A percentile compares a stretch with the other conserved stretches of the same genome.
Conservation (phyloP, 108 stramenopile species). For the Fistulifera pelliculosa region DNA sequence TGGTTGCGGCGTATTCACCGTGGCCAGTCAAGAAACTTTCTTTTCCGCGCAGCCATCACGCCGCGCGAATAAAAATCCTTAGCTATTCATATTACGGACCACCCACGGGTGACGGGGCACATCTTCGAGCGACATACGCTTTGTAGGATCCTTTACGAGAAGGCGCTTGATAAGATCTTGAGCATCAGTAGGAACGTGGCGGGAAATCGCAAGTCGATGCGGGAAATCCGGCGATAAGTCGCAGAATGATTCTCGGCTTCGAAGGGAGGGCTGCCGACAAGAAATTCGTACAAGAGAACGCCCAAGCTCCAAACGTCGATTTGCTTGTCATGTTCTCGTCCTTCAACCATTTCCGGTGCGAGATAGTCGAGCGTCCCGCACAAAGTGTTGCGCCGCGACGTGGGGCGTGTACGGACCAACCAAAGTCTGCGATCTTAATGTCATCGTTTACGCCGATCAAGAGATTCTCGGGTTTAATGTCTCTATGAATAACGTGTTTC, state of each 20-base stretch:
- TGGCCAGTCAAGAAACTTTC: no score
- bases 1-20: no score
- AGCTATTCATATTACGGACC: conserved; percentile 1
- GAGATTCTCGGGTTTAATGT: conserved; percentile 99
- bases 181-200: conserved; percentile 78
- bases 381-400: conserved; percentile 85
- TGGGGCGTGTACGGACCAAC: conserved; percentile 98
- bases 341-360: conserved; percentile 98
- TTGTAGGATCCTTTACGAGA: conserved; percentile 85
- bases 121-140: conserved; percentile 70
- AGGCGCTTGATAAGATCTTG: conserved; percentile 87
- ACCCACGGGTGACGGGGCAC: conserved; percentile 94
- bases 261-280: conserved; percentile 93
- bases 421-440: conserved; percentile 99
- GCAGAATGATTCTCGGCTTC: conserved; percentile 90
- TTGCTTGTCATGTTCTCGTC: conserved; percentile 76
- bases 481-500: conserved; percentile 97
- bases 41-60: no score
- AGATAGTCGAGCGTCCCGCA: conserved; percentile 98
- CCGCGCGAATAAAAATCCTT: background rate
- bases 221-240: conserved; percentile 89
- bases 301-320: conserved; percentile 94
- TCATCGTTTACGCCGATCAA: conserved; percentile 86
- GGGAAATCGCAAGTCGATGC: conserved; percentile 92
- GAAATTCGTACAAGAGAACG: conserved; percentile 92